Conservation (phyloP, 192 early-diverging fungal species). For the Backusella parvicylindrica region DNA sequence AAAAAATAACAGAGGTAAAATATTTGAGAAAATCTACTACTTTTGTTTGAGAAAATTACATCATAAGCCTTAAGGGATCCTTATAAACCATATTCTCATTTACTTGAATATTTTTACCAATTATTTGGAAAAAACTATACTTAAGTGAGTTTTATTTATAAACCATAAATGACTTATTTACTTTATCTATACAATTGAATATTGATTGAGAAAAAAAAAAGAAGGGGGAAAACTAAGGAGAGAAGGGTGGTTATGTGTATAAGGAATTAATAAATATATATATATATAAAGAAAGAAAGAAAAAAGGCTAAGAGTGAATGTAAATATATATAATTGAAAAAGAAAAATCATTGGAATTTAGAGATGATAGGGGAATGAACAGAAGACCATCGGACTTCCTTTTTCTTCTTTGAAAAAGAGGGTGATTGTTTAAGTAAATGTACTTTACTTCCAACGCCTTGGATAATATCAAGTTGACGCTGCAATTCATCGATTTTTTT, state of each 20-base stretch:
- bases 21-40: too few relatives aligned
- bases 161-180: not conserved
- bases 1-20: too few relatives aligned
- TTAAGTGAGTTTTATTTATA: too few relatives aligned
- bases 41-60: too few relatives aligned
- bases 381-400: not conserved
- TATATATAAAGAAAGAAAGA: not conserved
- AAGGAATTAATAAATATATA: not conserved
- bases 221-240: not conserved
- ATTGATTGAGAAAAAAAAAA: not conserved
- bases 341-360: not conserved
- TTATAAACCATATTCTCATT: too few relatives aligned
- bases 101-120: too few relatives aligned
- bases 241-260: not conserved
- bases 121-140: too few relatives aligned
- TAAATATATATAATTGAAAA: not conserved
- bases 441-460: not conserved
- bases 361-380: not conserved
- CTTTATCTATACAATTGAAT: not conserved
- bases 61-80: too few relatives aligned
- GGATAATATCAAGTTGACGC: constrained; percentile 2
- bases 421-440: not conserved
- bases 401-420: not conserved
- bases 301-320: not conserved
- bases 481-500: constrained; percentile 20